Evolutionary conservation across 371 early-diverging fungal species (phyloP).

Genomic region (Thermomucor indicae-seudaticae): DNA sequence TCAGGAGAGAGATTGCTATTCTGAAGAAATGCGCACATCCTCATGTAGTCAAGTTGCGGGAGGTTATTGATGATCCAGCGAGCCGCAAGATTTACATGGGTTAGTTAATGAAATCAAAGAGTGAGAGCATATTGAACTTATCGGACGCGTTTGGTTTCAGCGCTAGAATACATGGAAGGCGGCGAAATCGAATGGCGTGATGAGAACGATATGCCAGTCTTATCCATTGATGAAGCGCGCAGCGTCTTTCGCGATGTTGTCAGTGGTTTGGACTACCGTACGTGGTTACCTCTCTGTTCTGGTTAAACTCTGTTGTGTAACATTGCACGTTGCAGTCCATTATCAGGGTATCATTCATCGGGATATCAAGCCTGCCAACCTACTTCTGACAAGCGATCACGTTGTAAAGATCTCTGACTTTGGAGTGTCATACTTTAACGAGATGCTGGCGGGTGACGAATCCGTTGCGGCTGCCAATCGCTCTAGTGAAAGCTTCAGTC

Average conservation of each 20-base stretch:
- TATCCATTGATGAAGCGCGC: slow-evolving; percentile 66
- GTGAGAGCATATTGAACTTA: no score
- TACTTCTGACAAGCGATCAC: slow-evolving; percentile 66
- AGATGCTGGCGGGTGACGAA: slow-evolving; percentile 28
- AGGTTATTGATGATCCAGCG: slow-evolving; percentile 93
- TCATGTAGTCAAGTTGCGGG: slow-evolving; percentile 83
- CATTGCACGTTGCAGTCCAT: no score
- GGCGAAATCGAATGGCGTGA: slow-evolving; percentile 92
- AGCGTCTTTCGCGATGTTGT: slow-evolving; percentile 86
- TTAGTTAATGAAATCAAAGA: no score
- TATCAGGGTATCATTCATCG: slow-evolving; percentile 92
- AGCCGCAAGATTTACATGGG: slow-evolving; percentile 90
- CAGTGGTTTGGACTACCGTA: slow-evolving; percentile 87
- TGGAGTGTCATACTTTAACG: slow-evolving; percentile 84
- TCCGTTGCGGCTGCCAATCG: slow-evolving; percentile 9
- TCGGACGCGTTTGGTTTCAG: slow-evolving; percentile 7
- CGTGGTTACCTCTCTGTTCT: no score
- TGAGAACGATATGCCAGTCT: slow-evolving; percentile 58
- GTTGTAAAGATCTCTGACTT: slow-evolving; percentile 94
- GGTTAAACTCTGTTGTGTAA: no score
- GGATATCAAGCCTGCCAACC: slow-evolving; percentile 95
- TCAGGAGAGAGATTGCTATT: slow-evolving; percentile 92
- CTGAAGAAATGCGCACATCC: slow-evolving; percentile 93
- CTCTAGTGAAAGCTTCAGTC: slow-evolving; percentile 15
- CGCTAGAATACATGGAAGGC: slow-evolving; percentile 84